Conservation (phyloP, 352 stramenopile species). For the Hyaloperonospora brassicae region DNA sequence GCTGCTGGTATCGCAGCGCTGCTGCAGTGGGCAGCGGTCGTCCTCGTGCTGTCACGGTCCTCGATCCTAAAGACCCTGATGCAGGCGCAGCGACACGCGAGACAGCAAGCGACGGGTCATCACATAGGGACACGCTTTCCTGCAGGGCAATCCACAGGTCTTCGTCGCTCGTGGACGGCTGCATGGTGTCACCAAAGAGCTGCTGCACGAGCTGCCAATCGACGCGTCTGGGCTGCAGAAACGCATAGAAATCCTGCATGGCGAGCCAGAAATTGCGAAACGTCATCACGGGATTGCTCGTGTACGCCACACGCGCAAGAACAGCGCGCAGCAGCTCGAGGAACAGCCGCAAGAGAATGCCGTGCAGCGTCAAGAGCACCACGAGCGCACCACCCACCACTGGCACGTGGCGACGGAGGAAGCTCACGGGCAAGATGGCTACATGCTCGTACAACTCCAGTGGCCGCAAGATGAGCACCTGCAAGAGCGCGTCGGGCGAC, state of each 20-base stretch:
- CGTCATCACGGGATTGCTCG: slow-evolving; percentile 53
- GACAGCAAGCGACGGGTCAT: slow-evolving; percentile 55
- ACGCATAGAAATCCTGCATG: slow-evolving; percentile 66
- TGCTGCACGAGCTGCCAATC: slow-evolving; percentile 67
- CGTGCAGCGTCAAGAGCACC: slow-evolving; percentile 68
- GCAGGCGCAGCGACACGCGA: slow-evolving; percentile 19
- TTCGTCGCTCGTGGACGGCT: slow-evolving; percentile 55
- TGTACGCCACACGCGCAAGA: slow-evolving; percentile 63
- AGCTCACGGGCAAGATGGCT: slow-evolving; percentile 65
- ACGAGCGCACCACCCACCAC: slow-evolving; percentile 65
- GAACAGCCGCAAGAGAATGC: slow-evolving; percentile 58
- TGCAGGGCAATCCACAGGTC: slow-evolving; percentile 75
- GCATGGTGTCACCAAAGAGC: slow-evolving; percentile 62
- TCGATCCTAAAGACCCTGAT: slow-evolving; percentile 6
- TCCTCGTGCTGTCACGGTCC: slow-evolving; percentile 26
- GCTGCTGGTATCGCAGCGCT: slow-evolving; percentile 28
- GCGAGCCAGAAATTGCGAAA: slow-evolving; percentile 65
- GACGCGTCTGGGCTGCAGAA: slow-evolving; percentile 35
- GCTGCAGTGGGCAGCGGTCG: slow-evolving; percentile 26
- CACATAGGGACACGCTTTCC: slow-evolving; percentile 61
- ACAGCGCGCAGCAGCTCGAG: slow-evolving; percentile 56
- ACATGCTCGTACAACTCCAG: slow-evolving; percentile 71
- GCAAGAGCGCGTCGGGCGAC: slow-evolving; percentile 40
- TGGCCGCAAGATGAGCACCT: slow-evolving; percentile 50
- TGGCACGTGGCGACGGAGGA: slow-evolving; percentile 66